Conservation (phyloP, 2,329 filamentous ascomycete species). For the Sclerotinia borealis region DNA sequence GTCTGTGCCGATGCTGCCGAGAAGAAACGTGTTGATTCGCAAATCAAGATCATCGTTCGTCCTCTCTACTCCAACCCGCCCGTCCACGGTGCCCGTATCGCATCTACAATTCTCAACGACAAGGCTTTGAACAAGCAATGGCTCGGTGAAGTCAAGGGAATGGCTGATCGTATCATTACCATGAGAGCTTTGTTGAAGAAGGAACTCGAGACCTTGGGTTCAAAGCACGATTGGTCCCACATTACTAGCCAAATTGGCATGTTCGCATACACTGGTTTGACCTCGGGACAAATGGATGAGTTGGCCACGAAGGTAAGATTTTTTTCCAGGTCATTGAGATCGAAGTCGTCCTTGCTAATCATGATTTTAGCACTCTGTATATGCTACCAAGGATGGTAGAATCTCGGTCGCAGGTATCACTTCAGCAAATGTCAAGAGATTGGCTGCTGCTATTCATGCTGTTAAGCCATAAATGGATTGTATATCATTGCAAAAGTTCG, state of each 20-base stretch:
- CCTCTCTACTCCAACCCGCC: constrained; percentile 98
- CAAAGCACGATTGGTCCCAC: constrained; percentile 97
- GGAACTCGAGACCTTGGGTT: constrained; percentile 90
- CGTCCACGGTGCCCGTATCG: constrained; percentile 91
- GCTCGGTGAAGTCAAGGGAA: constrained; percentile 93
- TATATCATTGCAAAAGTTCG: background rate
- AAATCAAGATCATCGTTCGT: constrained; percentile 96
- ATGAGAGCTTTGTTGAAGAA: constrained; percentile 94
- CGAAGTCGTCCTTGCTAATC: constrained; percentile 14
- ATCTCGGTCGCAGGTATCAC: constrained; percentile 86
- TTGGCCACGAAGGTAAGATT: constrained; percentile 74
- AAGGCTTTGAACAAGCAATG: constrained; percentile 83
- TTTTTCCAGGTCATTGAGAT: constrained; percentile 20
- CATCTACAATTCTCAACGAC: constrained; percentile 85
- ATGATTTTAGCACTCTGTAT: constrained; percentile 71
- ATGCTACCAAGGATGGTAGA: constrained; percentile 87
- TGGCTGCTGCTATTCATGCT: constrained; percentile 80
- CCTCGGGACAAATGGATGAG: constrained; percentile 81
- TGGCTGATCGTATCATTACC: constrained; percentile 98
- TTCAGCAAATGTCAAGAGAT: constrained; percentile 67
- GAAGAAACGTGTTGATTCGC: constrained; percentile 92
- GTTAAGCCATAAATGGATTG: constrained; percentile 47
- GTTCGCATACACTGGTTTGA: constrained; percentile 97
- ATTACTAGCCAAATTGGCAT: constrained; percentile 99
- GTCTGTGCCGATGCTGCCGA: constrained; percentile 80